Percentiles rank a stretch among this genome's conserved stretches.
phyloP scores from a whole-genome alignment of 1,139 yeast genomes.

The Geotrichum europaeum region DNA sequence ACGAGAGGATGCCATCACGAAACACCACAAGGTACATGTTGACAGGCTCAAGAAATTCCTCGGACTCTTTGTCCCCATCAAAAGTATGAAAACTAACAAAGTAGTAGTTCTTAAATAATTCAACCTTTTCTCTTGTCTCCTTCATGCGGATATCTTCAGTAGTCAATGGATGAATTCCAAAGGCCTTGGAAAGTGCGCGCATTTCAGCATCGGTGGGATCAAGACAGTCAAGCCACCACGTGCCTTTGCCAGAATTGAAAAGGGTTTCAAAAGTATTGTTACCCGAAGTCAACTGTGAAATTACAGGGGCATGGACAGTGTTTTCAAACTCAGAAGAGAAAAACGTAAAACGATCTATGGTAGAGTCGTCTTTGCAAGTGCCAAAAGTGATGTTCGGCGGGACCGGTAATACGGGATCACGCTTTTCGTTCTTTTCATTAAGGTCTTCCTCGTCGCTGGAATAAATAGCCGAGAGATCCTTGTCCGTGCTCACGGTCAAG shows the following conservation, averaged over 20 bases:
- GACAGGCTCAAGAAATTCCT: slow-evolving; percentile 83
- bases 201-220: slow-evolving; percentile 95
- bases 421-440: neutral
- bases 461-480: neutral
- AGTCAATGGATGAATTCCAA: slow-evolving; percentile 92
- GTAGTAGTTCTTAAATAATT: slow-evolving; percentile 80
- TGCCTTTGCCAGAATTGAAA: slow-evolving; percentile 53
- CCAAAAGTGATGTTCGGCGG: neutral
- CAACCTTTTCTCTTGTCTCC: slow-evolving; percentile 93
- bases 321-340: slow-evolving; percentile 77
- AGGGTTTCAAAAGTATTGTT: slow-evolving; percentile 36
- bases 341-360: slow-evolving; percentile 65
- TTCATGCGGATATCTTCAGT: slow-evolving; percentile 92
- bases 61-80: slow-evolving; percentile 59
- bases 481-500: neutral
- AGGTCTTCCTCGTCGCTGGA: neutral
- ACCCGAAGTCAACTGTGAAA: slow-evolving; percentile 63
- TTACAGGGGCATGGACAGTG: slow-evolving; percentile 82
- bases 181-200: slow-evolving; percentile 87
- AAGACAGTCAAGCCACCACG: slow-evolving; percentile 82
- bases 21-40: slow-evolving; percentile 85
- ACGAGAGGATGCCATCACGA: slow-evolving; percentile 74
- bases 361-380: slow-evolving; percentile 34
- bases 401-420: neutral
- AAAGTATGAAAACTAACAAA: slow-evolving; percentile 91